Base-by-base conservation (phyloP, 495 filamentous ascomycete genomes). In the Friedmanniomyces endolithicus region DNA sequence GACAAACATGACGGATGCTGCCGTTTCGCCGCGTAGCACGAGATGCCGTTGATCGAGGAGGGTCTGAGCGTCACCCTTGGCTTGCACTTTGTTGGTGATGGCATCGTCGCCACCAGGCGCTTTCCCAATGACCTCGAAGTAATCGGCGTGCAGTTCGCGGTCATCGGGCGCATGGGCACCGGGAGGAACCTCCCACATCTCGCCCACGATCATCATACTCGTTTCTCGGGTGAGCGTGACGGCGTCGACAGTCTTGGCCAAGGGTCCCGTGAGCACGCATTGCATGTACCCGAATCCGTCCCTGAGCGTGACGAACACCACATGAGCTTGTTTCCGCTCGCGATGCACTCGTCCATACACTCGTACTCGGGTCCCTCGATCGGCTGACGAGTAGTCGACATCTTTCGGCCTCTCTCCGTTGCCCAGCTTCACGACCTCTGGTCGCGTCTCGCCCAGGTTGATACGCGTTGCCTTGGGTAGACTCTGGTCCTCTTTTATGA, bases 141-240 rank as follows among this genome's bases (percentile, higher is more conserved):
- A 97, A 67, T 99, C 92, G 54, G 86, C 94, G 59, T 94, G 88
- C 44, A 99, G 76, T 69, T 99, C 92, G 49, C 94, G 87, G 76
- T 83, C 73, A 68, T 87, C 83, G 45, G 88, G 88, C 4, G 94
- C 94, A 48, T 83, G 78, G 58, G 84, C 78, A 58, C 85, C 88
- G 25, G 77, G 75, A 1, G 85, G 92, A 11, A 96, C 82, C 55
- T 85, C 81, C 64, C 78, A 80, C 82, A 99, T 85, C 74, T 95
- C 87, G 60, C 92, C 92, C 60, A 82, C 83, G 24, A 98, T 75
- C 53, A 84, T 81, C 57, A 99, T 81, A 31, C 88, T 88, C 20
- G 90, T 94, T 68, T 90, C 94, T 52, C 84, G 80, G 27, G 89
- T 90, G 52, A 99, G 80, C 19, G 84, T 87, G 62, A 95, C 70